Percentiles rank a stretch among this genome's conserved stretches.
Conservation (phyloP, 2,329 filamentous ascomycete species). For the Hypoxylon sp. region DNA sequence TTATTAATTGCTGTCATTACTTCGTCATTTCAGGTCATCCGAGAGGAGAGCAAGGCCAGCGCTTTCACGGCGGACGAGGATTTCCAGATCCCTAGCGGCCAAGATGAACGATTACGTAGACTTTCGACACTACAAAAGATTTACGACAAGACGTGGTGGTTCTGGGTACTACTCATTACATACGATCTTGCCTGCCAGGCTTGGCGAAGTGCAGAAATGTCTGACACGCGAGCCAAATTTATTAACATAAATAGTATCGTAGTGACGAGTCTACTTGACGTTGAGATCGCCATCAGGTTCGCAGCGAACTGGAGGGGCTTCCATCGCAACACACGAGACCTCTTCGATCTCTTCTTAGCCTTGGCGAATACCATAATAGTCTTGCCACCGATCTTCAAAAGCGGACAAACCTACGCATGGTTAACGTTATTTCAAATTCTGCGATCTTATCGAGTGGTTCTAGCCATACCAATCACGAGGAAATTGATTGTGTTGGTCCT, state of each 20-base stretch:
- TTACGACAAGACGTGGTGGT: conserved; percentile 79
- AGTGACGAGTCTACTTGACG: conserved; percentile 82
- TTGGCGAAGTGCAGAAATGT: conserved; percentile 83
- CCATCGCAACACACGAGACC: conserved; percentile 79
- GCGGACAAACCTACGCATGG: conserved; percentile 84
- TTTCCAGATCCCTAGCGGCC: conserved; percentile 54
- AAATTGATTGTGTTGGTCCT: conserved; percentile 90
- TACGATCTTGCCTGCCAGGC: conserved; percentile 86
- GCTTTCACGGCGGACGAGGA: conserved; percentile 87
- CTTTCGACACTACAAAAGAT: conserved; percentile 73
- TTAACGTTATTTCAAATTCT: conserved; percentile 94
- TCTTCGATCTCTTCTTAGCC: conserved; percentile 84
- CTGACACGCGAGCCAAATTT: conserved; percentile 69
- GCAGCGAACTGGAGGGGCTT: conserved; percentile 85
- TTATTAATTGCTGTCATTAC: conserved; percentile 97
- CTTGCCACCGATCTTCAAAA: conserved; percentile 82
- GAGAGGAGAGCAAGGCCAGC: conserved; percentile 94
- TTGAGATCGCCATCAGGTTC: conserved; percentile 88
- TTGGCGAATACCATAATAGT: conserved; percentile 88
- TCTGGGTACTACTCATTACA: conserved; percentile 87
- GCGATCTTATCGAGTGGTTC: conserved; percentile 89
- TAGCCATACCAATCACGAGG: conserved; percentile 88
- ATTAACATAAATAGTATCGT: conserved; percentile 81
- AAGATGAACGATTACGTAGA: conserved; percentile 60
- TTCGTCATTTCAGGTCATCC: conserved; percentile 97